A percentile compares a stretch with the other conserved stretches of the same genome.
Conservation (phyloP, 352 stramenopile genomes). For the Pythium brassicae region DNA sequence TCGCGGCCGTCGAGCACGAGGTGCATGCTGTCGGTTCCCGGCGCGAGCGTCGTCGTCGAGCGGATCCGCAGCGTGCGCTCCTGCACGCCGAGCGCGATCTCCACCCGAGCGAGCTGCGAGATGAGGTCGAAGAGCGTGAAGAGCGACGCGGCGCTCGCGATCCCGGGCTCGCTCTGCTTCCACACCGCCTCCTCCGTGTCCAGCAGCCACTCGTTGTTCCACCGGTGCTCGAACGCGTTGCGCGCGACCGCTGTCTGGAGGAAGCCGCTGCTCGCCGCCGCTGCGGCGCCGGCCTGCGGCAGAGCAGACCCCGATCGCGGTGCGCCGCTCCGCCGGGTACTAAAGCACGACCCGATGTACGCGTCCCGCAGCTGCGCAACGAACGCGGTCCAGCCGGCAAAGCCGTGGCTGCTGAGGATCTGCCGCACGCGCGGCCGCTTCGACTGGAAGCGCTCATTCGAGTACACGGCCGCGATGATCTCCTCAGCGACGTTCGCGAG, state of each 20-base stretch:
- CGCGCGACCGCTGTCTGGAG: slow-evolving; percentile 11
- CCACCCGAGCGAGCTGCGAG: slow-evolving; percentile 36
- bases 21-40: slow-evolving; percentile 28
- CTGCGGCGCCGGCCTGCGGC: too few species aligned
- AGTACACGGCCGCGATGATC: slow-evolving; percentile 63
- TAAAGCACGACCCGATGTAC: slow-evolving; percentile 26
- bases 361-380: slow-evolving; percentile 66
- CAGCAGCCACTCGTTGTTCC: slow-evolving; percentile 51
- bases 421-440: slow-evolving; percentile 43
- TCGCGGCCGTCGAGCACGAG: slow-evolving; percentile 59
- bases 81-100: slow-evolving; percentile 37
- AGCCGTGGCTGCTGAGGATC: slow-evolving; percentile 44
- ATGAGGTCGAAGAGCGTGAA: slow-evolving; percentile 41
- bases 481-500: slow-evolving; percentile 53
- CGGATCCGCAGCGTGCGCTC: slow-evolving; percentile 31
- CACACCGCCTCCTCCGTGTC: slow-evolving; percentile 41
- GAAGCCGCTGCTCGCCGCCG: background rate
- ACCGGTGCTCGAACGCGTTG: slow-evolving; percentile 33
- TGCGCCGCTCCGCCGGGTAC: background rate
- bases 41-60: slow-evolving; percentile 25
- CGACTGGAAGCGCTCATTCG: slow-evolving; percentile 33
- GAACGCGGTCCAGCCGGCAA: slow-evolving; percentile 50
- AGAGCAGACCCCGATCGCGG: background rate
- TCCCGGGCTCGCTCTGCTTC: slow-evolving; percentile 18
- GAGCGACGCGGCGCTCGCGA: slow-evolving; percentile 27